Evolutionary conservation across 1,284 basidiomycete genomes (phyloP).

Genomic region (Wallemia mellicola): DNA sequence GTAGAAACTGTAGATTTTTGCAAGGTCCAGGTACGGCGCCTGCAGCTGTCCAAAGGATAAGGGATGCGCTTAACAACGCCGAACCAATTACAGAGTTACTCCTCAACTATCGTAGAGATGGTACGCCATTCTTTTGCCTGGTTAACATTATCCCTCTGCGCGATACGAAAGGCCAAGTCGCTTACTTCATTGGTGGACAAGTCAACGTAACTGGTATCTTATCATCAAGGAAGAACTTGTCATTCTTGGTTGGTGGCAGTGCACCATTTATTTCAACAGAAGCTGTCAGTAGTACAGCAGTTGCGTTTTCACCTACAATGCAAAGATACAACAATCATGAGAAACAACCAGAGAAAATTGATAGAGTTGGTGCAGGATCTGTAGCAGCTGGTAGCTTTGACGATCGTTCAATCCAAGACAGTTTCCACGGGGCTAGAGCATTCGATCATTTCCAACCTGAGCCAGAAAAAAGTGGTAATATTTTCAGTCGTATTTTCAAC

Average conservation of each 20-base stretch:
- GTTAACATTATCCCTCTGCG: constrained; percentile 10
- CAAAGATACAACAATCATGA: neutral
- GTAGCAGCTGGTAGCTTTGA: neutral
- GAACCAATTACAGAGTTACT: constrained; percentile 6
- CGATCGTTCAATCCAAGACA: neutral
- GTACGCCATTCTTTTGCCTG: constrained; percentile 10
- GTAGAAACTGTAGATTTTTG: constrained; percentile 8
- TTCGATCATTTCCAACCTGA: neutral
- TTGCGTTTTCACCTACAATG: neutral
- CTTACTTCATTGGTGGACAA: constrained; percentile 8
- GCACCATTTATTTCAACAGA: neutral
- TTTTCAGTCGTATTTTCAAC: neutral
- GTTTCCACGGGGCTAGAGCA: neutral
- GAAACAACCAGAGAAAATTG: neutral
- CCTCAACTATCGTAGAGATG: constrained; percentile 9
- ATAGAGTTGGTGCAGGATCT: neutral
- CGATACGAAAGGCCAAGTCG: constrained; percentile 8
- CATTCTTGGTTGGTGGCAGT: neutral
- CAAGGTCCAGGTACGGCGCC: constrained; percentile 9
- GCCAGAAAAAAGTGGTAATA: neutral
- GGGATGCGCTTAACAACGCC: constrained; percentile 7
- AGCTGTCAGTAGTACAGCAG: neutral
- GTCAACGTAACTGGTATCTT: neutral
- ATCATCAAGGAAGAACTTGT: neutral
- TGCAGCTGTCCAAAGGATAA: constrained; percentile 6